Evolutionary conservation across 495 filamentous ascomycete species (phyloP).

Genomic region (Tirmania nivea): DNA sequence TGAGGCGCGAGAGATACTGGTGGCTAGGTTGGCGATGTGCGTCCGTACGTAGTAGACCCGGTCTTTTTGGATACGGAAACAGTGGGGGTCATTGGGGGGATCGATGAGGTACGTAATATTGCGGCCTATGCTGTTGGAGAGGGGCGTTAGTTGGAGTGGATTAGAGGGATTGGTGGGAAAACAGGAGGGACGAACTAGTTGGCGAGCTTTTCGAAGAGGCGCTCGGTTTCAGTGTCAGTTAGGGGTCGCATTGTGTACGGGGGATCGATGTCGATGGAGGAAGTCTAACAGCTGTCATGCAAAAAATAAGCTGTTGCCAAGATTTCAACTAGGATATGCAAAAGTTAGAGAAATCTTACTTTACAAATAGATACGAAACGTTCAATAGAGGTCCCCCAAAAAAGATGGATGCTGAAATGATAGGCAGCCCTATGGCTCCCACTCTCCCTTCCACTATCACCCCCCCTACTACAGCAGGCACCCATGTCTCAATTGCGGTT

Average conservation of each 20-base stretch:
- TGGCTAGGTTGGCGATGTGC: constrained; percentile 75
- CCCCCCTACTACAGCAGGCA: neutral
- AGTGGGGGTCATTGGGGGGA: constrained; percentile 43
- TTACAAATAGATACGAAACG: no score
- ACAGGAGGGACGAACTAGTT: constrained; percentile 28
- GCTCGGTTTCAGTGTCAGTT: constrained; percentile 49
- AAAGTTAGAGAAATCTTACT: no score
- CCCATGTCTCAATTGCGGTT: neutral
- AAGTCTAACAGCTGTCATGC: neutral
- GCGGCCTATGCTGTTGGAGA: constrained; percentile 31
- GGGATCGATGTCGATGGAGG: neutral
- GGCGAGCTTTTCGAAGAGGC: constrained; percentile 65
- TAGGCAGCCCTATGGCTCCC: no score
- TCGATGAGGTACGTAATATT: constrained; percentile 64
- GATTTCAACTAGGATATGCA: no score
- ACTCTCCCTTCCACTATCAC: no score
- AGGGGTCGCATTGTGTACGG: constrained; percentile 41
- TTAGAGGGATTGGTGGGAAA: neutral
- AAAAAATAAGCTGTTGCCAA: no score
- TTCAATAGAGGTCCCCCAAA: no score
- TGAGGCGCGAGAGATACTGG: constrained; percentile 51
- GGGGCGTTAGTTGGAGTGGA: no score
- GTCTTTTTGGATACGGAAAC: constrained; percentile 53
- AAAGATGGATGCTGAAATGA: no score
- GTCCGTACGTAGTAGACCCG: constrained; percentile 80